Percentiles rank a stretch among this genome's conserved stretches.
Evolutionary conservation across 2,329 filamentous ascomycete genomes (phyloP).

Genomic region (Pseudohalonectria lignicola): DNA sequence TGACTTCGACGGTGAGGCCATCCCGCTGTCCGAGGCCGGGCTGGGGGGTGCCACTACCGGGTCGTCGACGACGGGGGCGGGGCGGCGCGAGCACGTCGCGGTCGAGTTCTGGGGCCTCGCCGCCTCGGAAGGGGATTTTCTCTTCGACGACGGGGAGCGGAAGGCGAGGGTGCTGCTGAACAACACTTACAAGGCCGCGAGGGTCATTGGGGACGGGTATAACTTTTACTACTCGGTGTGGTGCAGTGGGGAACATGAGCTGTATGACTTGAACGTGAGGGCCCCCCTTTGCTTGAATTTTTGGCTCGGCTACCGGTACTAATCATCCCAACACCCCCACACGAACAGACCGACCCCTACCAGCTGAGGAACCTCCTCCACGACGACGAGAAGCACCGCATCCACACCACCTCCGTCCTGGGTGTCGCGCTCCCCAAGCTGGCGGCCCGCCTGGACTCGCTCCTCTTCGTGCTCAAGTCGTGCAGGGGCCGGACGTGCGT

Average conservation of each 20-base stretch:
- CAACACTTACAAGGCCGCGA: conserved; percentile 52
- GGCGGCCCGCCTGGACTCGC: conserved; percentile 40
- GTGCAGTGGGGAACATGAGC: conserved; percentile 57
- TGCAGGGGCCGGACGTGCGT: conserved; percentile 43
- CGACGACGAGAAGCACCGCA: conserved; percentile 5
- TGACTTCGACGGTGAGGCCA: conserved; percentile 45
- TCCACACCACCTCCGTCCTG: conserved; percentile 15
- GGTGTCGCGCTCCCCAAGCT: conserved; percentile 26
- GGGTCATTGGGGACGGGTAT: conserved; percentile 42
- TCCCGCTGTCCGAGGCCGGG: conserved; percentile 25
- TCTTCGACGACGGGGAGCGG: conserved; percentile 8
- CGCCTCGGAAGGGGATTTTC: conserved; percentile 22
- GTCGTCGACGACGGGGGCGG: too few species aligned
- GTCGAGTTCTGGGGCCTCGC: conserved; percentile 46
- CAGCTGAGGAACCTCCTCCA: conserved; percentile 35
- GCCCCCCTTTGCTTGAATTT: background rate
- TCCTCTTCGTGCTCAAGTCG: conserved; percentile 50
- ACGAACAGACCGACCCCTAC: conserved; percentile 36
- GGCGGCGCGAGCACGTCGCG: conserved; percentile 41
- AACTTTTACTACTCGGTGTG: conserved; percentile 57
- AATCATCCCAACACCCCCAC: background rate
- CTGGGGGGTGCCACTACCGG: conserved; percentile 12
- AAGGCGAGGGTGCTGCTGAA: conserved; percentile 15
- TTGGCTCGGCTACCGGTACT: too few species aligned
- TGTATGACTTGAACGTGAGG: conserved; percentile 49